Percentiles rank a stretch among this genome's conserved stretches.
Conservation (phyloP, 305 asterid genomes). For the Solanum hybrid region DNA sequence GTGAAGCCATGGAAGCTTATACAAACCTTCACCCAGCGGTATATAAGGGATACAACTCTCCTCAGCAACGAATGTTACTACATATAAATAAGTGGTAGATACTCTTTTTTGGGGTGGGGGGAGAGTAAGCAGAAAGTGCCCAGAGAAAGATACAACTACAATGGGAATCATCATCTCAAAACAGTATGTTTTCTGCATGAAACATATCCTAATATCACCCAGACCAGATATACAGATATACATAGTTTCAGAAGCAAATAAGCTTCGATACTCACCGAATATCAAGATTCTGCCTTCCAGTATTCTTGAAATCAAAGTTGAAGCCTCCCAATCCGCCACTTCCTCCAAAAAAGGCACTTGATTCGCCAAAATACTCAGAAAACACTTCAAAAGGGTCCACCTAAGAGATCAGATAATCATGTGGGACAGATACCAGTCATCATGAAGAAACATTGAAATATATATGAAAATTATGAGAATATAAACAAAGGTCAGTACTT, state of each 20-base stretch:
- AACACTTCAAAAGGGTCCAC: slow-evolving; percentile 82
- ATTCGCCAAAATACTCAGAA: slow-evolving; percentile 68
- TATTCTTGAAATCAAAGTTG: slow-evolving; percentile 40
- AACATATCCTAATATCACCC: background rate
- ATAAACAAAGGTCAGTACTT: background rate
- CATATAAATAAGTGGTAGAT: background rate
- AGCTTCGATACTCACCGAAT: slow-evolving; percentile 41
- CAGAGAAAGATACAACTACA: background rate
- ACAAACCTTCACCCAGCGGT: background rate
- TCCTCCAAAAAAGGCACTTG: slow-evolving; percentile 59
- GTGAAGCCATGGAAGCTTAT: background rate
- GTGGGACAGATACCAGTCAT: background rate
- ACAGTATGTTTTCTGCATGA: background rate
- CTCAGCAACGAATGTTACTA: background rate
- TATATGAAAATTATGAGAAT: background rate
- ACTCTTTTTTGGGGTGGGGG: background rate
- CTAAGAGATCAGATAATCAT: slow-evolving; percentile 24
- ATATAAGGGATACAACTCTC: background rate
- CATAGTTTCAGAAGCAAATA: background rate
- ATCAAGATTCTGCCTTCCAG: slow-evolving; percentile 60
- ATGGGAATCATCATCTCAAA: background rate
- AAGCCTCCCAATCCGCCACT: slow-evolving; percentile 47
- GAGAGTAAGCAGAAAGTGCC: background rate
- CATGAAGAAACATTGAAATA: background rate
- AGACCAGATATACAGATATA: background rate